Percentiles rank a stretch among this genome's conserved stretches.
These are phyloP conservation scores for Malassezia obtusa DNA, from an alignment of 1,284 basidiomycete genomes.

Conservation along the genomic window DNA sequence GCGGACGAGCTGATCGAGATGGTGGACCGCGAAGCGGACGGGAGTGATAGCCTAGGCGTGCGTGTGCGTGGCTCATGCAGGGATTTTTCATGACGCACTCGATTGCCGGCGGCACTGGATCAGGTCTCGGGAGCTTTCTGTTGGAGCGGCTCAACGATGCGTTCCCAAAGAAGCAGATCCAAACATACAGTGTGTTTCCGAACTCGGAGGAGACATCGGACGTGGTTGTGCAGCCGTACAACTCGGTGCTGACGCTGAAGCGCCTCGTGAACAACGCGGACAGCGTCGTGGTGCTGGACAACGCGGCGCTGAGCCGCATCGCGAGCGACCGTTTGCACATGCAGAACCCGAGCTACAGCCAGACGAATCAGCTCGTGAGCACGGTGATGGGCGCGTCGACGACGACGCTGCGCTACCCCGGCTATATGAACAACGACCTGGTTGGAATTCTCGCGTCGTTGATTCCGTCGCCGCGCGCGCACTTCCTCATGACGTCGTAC, in stretches of 20 bases:
- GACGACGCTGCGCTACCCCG: slow-evolving; percentile 90
- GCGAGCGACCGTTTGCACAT: slow-evolving; percentile 81
- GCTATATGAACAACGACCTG: slow-evolving; percentile 97
- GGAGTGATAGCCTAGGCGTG: slow-evolving; percentile 93
- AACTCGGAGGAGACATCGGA: slow-evolving; percentile 54
- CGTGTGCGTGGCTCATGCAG: slow-evolving; percentile 52
- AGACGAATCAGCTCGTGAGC: slow-evolving; percentile 46
- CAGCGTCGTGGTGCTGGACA: slow-evolving; percentile 92
- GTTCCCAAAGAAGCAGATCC: slow-evolving; percentile 97
- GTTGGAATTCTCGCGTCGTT: slow-evolving; percentile 90
- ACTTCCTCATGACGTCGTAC: slow-evolving; percentile 99
- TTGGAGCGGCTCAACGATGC: slow-evolving; percentile 93
- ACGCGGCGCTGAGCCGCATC: slow-evolving; percentile 82
- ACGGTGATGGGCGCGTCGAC: slow-evolving; percentile 67
- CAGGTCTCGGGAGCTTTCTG: slow-evolving; percentile 90
- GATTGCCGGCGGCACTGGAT: slow-evolving; percentile 96
- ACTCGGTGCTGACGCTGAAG: slow-evolving; percentile 84
- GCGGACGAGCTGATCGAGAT: slow-evolving; percentile 99
- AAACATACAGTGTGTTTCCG: slow-evolving; percentile 98
- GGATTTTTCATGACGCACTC: slow-evolving; percentile 99
- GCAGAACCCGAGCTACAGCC: slow-evolving; percentile 79
- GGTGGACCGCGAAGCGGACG: slow-evolving; percentile 96
- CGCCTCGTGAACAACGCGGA: slow-evolving; percentile 92
- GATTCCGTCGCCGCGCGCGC: slow-evolving; percentile 95
- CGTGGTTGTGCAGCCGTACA: slow-evolving; percentile 81